Conservation (phyloP, 352 stramenopile species). For the Phytophthora kernoviae region DNA sequence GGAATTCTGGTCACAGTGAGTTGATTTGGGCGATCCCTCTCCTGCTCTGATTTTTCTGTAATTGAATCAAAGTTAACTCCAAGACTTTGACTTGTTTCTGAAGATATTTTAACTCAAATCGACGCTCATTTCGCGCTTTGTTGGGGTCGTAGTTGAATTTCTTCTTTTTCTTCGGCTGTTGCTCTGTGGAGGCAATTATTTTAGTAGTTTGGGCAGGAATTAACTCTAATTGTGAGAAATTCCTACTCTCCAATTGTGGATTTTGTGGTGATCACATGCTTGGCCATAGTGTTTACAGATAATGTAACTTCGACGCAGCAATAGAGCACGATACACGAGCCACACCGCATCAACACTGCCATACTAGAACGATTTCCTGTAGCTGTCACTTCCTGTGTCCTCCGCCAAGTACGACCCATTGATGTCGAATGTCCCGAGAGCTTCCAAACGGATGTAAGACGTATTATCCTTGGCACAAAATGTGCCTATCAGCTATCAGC, state of each 20-base stretch:
- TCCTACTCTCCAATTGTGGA: not conserved
- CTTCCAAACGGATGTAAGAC: constrained; percentile 2
- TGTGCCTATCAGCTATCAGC: constrained; percentile 2
- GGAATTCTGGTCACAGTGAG: not conserved
- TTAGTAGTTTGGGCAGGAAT: not conserved
- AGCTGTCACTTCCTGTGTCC: constrained; percentile 6
- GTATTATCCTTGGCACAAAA: constrained; percentile 10
- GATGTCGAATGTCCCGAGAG: constrained; percentile 18
- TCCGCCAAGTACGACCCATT: constrained; percentile 18
- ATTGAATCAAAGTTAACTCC: constrained; percentile 16
- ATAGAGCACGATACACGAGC: constrained; percentile 14
- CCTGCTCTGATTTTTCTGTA: not conserved
- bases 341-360: constrained; percentile 8
- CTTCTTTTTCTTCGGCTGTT: constrained; percentile 10
- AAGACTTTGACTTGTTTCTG: constrained; percentile 15
- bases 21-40: not conserved
- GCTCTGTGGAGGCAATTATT: constrained; percentile 1
- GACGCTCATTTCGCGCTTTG: constrained; percentile 29
- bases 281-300: not conserved
- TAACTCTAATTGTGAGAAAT: constrained; percentile 9
- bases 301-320: constrained; percentile 16
- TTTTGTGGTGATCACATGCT: constrained; percentile 6
- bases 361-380: constrained; percentile 18
- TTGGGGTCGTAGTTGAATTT: constrained; percentile 33
- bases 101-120: constrained; percentile 10